phyloP scores from a whole-genome alignment of 2,329 filamentous ascomycete genomes.

The Aspergillus felis region DNA sequence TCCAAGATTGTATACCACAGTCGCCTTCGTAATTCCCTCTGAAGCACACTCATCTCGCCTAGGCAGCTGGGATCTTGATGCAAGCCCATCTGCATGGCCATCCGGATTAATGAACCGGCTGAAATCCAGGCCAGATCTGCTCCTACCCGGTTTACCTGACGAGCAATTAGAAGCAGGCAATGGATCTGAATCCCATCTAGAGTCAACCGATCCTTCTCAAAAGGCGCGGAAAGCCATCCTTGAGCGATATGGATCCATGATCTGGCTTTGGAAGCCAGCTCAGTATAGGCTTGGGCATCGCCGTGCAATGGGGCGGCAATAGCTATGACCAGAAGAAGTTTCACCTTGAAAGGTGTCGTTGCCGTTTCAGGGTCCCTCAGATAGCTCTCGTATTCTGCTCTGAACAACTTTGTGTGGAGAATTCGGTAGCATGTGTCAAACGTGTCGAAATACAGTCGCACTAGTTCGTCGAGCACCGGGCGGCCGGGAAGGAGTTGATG shows the following conservation, averaged over 20 bases:
- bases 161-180: conserved; percentile 16
- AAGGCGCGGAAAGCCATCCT: conserved; percentile 17
- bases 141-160: conserved; percentile 17
- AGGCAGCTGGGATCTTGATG: conserved; percentile 28
- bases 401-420: conserved; percentile 23
- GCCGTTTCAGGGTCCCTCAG: conserved; percentile 8
- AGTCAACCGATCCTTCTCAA: conserved; percentile 19
- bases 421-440: conserved; percentile 29
- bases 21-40: conserved; percentile 26
- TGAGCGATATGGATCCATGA: conserved; percentile 15
- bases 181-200: conserved; percentile 14
- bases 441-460: conserved; percentile 19
- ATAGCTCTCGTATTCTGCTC: conserved; percentile 20
- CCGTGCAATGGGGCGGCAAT: conserved; percentile 8
- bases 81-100: conserved; percentile 30
- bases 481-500: conserved; percentile 10
- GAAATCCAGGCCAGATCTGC: conserved; percentile 34
- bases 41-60: conserved; percentile 10
- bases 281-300: conserved; percentile 3
- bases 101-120: conserved; percentile 23
- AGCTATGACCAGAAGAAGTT: conserved; percentile 22
- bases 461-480: conserved; percentile 12
- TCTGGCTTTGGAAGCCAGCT: conserved; percentile 5
- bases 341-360: conserved; percentile 8
- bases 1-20: conserved; percentile 38